These are phyloP conservation scores for Fusarium sacchari DNA, from an alignment of 2,329 filamentous ascomycete genomes.

Conservation along the genomic window DNA sequence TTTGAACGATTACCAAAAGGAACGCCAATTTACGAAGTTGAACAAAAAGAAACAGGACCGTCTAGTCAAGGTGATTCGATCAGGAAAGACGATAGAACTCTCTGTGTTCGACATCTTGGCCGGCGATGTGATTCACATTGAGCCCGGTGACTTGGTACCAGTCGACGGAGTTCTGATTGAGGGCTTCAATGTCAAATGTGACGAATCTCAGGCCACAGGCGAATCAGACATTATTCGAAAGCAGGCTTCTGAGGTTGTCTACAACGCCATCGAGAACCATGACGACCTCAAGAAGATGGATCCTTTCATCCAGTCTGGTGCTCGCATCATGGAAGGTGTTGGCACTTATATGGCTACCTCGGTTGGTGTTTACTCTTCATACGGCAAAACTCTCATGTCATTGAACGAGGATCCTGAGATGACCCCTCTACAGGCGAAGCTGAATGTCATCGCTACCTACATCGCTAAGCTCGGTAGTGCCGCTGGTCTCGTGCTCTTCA, in stretches of 20 bases:
- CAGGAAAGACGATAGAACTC: slow-evolving; percentile 74
- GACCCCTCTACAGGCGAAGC: slow-evolving; percentile 79
- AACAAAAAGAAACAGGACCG: slow-evolving; percentile 85
- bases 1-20: slow-evolving; percentile 83
- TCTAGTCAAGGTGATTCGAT: slow-evolving; percentile 75
- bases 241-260: slow-evolving; percentile 73
- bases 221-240: slow-evolving; percentile 82
- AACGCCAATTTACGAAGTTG: slow-evolving; percentile 80
- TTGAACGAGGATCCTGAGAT: slow-evolving; percentile 79
- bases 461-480: slow-evolving; percentile 81
- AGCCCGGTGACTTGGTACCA: slow-evolving; percentile 78
- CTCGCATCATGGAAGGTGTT: slow-evolving; percentile 80
- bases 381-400: slow-evolving; percentile 79
- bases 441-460: slow-evolving; percentile 79
- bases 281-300: slow-evolving; percentile 77
- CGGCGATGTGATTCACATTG: slow-evolving; percentile 77
- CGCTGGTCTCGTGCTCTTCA: slow-evolving; percentile 81
- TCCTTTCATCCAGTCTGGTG: slow-evolving; percentile 86
- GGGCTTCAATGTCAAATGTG: slow-evolving; percentile 79
- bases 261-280: slow-evolving; percentile 72
- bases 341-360: slow-evolving; percentile 80
- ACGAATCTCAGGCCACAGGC: slow-evolving; percentile 82
- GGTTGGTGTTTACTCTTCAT: slow-evolving; percentile 77
- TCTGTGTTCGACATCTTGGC: slow-evolving; percentile 76
- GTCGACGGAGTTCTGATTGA: slow-evolving; percentile 79